phyloP scores from a whole-genome alignment of 23 red algal species.

The Gracilariopsis chorda region DNA sequence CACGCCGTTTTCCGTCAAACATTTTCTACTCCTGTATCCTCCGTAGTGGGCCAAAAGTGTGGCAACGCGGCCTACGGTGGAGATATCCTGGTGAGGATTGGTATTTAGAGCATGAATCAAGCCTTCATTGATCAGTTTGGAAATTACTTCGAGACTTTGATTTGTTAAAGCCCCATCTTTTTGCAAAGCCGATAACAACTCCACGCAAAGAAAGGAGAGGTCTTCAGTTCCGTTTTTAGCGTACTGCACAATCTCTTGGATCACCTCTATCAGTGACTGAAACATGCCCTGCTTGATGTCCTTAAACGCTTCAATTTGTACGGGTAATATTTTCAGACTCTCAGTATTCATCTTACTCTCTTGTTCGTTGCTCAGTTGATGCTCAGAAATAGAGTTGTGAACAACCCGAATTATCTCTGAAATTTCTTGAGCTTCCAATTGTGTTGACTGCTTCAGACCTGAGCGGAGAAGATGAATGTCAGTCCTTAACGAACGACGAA shows the following conservation, averaged over 20 bases:
- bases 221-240: not conserved
- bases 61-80: not conserved
- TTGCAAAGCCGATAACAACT: slow-evolving; percentile 31
- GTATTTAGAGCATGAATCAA: not conserved
- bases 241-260: not conserved
- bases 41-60: slow-evolving; percentile 62
- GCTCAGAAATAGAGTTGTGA: not conserved
- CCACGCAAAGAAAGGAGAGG: slow-evolving; percentile 34
- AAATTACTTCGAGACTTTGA: not conserved
- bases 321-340: not conserved
- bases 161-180: slow-evolving; percentile 23
- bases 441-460: not conserved
- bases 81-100: not conserved
- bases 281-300: slow-evolving; percentile 34
- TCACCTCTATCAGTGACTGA: slow-evolving; percentile 26
- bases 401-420: not conserved
- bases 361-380: not conserved
- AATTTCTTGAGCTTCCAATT: not conserved
- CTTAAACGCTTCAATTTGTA: slow-evolving; percentile 16
- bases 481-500: not conserved
- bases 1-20: not conserved
- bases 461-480: not conserved
- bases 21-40: not conserved
- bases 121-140: slow-evolving; percentile 4
- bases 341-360: not conserved